Conservation (phyloP, 2,329 filamentous ascomycete genomes). For the Ploettnerulaceae sp. region DNA sequence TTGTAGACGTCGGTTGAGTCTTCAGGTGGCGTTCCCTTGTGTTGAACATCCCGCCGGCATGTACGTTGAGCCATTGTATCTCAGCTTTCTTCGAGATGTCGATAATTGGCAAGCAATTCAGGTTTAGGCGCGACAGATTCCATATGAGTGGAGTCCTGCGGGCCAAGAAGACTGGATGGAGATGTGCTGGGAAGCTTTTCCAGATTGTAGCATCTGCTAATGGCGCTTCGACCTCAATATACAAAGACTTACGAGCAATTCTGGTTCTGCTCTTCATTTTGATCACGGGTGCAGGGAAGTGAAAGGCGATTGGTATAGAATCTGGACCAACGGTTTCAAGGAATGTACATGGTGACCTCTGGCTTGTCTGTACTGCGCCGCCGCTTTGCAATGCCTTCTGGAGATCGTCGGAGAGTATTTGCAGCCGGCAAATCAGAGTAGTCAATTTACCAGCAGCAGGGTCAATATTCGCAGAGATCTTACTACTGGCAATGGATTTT, state of each 20-base stretch:
- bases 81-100: background rate
- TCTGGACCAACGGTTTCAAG: background rate
- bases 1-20: background rate
- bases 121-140: slow-evolving; percentile 10
- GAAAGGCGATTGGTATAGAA: background rate
- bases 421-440: background rate
- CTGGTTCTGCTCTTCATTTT: background rate
- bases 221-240: slow-evolving; percentile 11
- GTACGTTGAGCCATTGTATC: slow-evolving; percentile 3
- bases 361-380: background rate
- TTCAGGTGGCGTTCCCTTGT: background rate
- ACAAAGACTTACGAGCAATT: slow-evolving; percentile 9
- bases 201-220: background rate
- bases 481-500: too few species aligned
- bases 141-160: background rate
- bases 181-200: background rate
- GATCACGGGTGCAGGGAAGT: slow-evolving; percentile 8
- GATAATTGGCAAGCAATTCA: slow-evolving; percentile 4
- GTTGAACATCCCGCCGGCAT: background rate
- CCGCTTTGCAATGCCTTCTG: background rate
- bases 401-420: background rate
- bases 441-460: background rate
- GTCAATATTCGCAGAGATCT: slow-evolving; percentile 6
- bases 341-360: slow-evolving; percentile 1
- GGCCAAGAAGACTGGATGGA: slow-evolving; percentile 1